Evolutionary conservation across 1,284 basidiomycete genomes (phyloP), one percentile per base, ranked within the genome.

Genomic region (Paramarasmius palmivorus): DNA sequence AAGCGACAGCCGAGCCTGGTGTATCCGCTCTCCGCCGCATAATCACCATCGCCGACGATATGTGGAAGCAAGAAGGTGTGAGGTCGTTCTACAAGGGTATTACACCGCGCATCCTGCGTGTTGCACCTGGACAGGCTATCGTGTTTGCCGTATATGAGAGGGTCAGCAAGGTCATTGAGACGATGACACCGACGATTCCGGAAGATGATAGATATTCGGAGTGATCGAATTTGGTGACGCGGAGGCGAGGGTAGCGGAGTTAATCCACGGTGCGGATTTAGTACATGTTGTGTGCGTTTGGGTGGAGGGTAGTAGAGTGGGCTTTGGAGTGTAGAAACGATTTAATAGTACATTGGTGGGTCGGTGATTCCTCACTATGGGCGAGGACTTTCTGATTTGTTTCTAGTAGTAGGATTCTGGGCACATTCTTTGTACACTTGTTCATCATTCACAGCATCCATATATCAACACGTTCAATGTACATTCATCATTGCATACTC

Each of bases 11-110:
- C 48, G 73, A 80, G 29, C 84, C 88, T 0, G 93, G 93, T 17
- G 86, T 89, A 65, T 87, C 88, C 2, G 92, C 95, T 4, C 72
- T 86, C 53, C 72, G 83, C 65, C 83, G 95, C 19, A 90, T 99
- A 64, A 69, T 81, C 17, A 81, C 82, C 45, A 96, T 99, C 57
- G 87, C 93, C 34, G 71, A 73, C 20, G 94, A 96, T 53, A 98
- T 99, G 94, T 98, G 95, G 87, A 83, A 80, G 57, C 82, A 88
- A 65, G 97, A 99, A 73, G 96, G 95, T 34, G 75, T 89, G 17
- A 75, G 75, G 50, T 95, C 95, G 52, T 98, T 98, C 73, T 98
- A 96, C 76, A 95, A 95, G 75, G 93, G 96, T 49, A 98, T 99
- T 71, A 98, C 95, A 2, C 96, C 97, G 40, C 84, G 97, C 52